Percentiles rank a stretch among this genome's conserved stretches.
phyloP scores from a whole-genome alignment of 306 rosid species.

The Quercus suber region DNA sequence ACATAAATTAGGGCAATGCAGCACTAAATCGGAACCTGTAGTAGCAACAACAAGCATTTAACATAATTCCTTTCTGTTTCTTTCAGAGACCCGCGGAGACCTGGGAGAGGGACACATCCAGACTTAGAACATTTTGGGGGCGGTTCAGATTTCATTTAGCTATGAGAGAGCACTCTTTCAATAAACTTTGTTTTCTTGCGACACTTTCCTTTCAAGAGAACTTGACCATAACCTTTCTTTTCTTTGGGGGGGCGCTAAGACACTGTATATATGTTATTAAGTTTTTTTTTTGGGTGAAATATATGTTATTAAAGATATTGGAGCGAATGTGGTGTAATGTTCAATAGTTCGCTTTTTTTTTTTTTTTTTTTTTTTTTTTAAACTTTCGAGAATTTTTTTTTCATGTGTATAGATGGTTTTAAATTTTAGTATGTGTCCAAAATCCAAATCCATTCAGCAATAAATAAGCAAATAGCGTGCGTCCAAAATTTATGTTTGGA shows the following conservation, averaged over 20 bases:
- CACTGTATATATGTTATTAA: not conserved
- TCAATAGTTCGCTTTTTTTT: too few relatives aligned
- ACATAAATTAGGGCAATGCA: not conserved
- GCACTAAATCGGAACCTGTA: not conserved
- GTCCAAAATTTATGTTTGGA: too few relatives aligned
- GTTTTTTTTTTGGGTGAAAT: too few relatives aligned
- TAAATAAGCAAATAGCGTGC: too few relatives aligned
- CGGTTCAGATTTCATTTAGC: slow-evolving; percentile 75
- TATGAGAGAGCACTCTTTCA: not conserved
- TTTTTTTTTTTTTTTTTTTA: too few relatives aligned
- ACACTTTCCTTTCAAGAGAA: not conserved
- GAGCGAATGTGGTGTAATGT: too few relatives aligned
- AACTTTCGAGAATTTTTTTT: too few relatives aligned
- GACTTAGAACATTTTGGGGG: slow-evolving; percentile 66
- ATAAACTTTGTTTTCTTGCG: not conserved
- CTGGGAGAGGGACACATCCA: slow-evolving; percentile 64
- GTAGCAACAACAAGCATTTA: not conserved
- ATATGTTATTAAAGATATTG: too few relatives aligned
- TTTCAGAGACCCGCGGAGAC: slow-evolving; percentile 61
- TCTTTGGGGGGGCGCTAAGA: not conserved
- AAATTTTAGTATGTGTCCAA: too few relatives aligned
- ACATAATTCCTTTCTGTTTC: not conserved
- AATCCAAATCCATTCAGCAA: too few relatives aligned
- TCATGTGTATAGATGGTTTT: too few relatives aligned
- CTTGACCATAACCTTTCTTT: not conserved